These are phyloP conservation scores for Amaranthus palmeri DNA, from an alignment of 148 eudicot species.

Conservation along the genomic window DNA sequence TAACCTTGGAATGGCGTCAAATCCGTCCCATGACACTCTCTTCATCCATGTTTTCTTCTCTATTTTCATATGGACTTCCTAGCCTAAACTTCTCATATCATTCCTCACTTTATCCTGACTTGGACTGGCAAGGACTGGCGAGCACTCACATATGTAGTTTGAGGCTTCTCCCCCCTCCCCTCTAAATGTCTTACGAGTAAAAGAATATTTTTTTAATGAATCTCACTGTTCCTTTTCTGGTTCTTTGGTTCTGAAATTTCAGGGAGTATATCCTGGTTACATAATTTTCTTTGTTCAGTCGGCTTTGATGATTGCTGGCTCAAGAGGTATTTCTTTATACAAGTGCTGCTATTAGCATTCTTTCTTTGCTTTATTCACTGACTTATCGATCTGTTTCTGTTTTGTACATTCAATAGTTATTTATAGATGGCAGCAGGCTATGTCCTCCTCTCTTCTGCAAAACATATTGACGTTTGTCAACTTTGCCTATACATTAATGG, in stretches of 20 bases:
- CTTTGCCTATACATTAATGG: constrained; percentile 64
- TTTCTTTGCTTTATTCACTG: constrained; percentile 9
- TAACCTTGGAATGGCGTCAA: too few species aligned
- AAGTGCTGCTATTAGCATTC: background rate
- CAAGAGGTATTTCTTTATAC: constrained; percentile 57
- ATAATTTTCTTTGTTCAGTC: constrained; percentile 94
- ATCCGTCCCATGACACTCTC: too few species aligned
- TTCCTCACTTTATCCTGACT: too few species aligned
- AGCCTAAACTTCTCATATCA: too few species aligned
- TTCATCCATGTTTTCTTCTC: too few species aligned
- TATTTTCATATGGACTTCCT: too few species aligned
- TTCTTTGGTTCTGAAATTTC: constrained; percentile 23
- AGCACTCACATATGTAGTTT: too few species aligned
- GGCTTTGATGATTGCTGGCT: constrained; percentile 92
- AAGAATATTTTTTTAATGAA: too few species aligned
- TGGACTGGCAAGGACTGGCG: too few species aligned
- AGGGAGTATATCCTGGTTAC: constrained; percentile 99
- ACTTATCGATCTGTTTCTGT: constrained; percentile 4
- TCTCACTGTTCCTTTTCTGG: constrained; percentile 8
- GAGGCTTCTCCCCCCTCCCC: too few species aligned
- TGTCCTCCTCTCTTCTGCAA: constrained; percentile 44
- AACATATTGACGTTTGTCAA: constrained; percentile 42
- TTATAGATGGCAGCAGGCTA: constrained; percentile 86
- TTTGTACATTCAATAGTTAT: constrained; percentile 49
- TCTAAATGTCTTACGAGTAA: too few species aligned